Evolutionary conservation across 2,329 filamentous ascomycete species (phyloP).

Genomic region (Pseudogymnoascus sp.): DNA sequence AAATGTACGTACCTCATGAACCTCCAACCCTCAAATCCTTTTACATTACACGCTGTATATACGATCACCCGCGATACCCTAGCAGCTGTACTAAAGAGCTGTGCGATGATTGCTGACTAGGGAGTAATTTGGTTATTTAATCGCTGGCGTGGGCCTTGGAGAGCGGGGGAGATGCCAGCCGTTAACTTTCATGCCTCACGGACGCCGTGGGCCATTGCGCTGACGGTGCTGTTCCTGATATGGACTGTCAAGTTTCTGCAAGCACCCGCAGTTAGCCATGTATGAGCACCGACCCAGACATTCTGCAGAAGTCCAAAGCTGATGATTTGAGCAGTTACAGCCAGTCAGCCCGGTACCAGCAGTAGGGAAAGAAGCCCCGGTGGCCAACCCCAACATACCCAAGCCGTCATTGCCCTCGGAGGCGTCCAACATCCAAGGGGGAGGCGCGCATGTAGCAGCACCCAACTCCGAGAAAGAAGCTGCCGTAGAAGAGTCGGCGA

Average conservation of each 20-base stretch:
- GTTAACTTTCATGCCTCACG: neutral
- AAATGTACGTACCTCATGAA: conserved; percentile 5
- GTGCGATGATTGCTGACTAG: neutral
- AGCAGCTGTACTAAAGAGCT: neutral
- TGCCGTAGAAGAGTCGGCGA: neutral
- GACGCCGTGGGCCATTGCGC: neutral
- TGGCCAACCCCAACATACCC: neutral
- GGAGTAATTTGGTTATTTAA: neutral
- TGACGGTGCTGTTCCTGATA: conserved; percentile 10
- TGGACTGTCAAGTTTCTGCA: conserved; percentile 12
- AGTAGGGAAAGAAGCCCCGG: neutral
- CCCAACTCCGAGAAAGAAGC: neutral
- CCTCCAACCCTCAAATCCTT: neutral
- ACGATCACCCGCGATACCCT: neutral
- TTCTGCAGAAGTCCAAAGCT: neutral
- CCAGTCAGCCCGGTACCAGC: neutral
- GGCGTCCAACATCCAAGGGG: neutral
- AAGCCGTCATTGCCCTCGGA: neutral
- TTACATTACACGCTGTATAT: neutral
- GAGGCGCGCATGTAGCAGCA: neutral
- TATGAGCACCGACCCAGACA: neutral
- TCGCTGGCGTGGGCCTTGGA: neutral
- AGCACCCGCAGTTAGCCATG: neutral
- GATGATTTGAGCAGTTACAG: neutral
- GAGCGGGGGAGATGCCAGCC: neutral